Conservation (phyloP, 768 basidiomycete species). For the Panaeolus papilionaceus region DNA sequence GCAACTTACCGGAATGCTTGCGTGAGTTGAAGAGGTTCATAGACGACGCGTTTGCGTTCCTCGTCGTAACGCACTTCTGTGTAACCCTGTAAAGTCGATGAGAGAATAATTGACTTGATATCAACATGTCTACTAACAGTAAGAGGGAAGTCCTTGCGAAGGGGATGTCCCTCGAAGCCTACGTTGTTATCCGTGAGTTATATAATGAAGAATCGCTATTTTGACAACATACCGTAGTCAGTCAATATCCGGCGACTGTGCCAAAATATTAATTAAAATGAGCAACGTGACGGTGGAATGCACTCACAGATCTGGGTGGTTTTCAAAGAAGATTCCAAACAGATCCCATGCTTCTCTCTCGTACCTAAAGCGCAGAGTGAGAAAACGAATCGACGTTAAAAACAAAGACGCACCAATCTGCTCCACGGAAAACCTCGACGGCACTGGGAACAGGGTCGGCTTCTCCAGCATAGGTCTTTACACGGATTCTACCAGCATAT, state of each 20-base stretch:
- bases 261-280: constrained; percentile 20
- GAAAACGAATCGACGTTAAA: neutral
- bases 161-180: constrained; percentile 97
- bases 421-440: constrained; percentile 81
- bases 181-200: constrained; percentile 22
- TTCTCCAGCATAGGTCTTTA: constrained; percentile 98
- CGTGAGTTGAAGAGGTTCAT: constrained; percentile 96
- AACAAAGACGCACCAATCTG: constrained; percentile 77
- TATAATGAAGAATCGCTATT: constrained; percentile 11
- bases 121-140: constrained; percentile 61
- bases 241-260: constrained; percentile 93
- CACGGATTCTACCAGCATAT: constrained; percentile 85
- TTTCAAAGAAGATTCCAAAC: constrained; percentile 95
- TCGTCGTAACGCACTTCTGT: constrained; percentile 98
- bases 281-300: neutral
- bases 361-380: constrained; percentile 59
- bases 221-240: constrained; percentile 77
- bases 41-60: constrained; percentile 95
- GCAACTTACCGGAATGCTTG: constrained; percentile 90
- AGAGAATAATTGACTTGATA: constrained; percentile 14
- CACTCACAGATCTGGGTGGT: constrained; percentile 93
- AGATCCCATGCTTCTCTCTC: constrained; percentile 99
- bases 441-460: constrained; percentile 89
- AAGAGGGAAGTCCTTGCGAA: constrained; percentile 98
- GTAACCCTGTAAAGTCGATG: constrained; percentile 73